phyloP scores from a whole-genome alignment of 768 basidiomycete genomes.

The Neoboletus magnificus region DNA sequence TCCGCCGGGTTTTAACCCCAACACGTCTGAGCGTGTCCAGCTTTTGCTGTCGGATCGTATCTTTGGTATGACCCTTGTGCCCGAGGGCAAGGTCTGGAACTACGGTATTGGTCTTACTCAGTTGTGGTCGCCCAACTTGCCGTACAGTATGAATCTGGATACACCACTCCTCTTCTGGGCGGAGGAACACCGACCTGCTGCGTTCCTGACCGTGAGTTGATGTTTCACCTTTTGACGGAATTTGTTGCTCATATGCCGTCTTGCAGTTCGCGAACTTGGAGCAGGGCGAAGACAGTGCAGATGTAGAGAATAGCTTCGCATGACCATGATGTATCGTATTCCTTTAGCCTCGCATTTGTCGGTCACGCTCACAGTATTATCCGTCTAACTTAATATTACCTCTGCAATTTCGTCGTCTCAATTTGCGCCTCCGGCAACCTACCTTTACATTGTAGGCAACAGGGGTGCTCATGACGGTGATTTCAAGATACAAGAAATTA shows the following conservation, averaged over 20 bases:
- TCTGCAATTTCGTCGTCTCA: background rate
- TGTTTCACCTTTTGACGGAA: background rate
- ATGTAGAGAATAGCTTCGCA: slow-evolving; percentile 93
- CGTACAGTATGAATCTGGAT: slow-evolving; percentile 82
- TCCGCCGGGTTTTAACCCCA: slow-evolving; percentile 94
- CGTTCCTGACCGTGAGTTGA: slow-evolving; percentile 80
- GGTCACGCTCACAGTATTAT: slow-evolving; percentile 8
- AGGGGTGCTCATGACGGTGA: background rate
- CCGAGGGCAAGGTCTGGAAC: slow-evolving; percentile 95
- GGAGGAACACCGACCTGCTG: slow-evolving; percentile 89
- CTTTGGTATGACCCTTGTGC: slow-evolving; percentile 92
- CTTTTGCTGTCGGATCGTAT: slow-evolving; percentile 92
- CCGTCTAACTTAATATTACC: slow-evolving; percentile 1
- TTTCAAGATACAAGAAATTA: slow-evolving; percentile 16
- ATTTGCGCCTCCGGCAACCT: background rate
- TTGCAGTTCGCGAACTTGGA: slow-evolving; percentile 84
- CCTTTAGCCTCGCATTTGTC: background rate
- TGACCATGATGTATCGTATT: slow-evolving; percentile 54
- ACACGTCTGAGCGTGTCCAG: slow-evolving; percentile 96
- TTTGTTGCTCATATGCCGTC: background rate
- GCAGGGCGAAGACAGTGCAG: slow-evolving; percentile 87
- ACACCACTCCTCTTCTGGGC: slow-evolving; percentile 97
- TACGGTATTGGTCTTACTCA: slow-evolving; percentile 94
- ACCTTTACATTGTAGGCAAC: background rate
- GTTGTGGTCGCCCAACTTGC: slow-evolving; percentile 78